Evolutionary conservation across 495 filamentous ascomycete genomes (phyloP).

Genomic region (Penicillium pancosmium): DNA sequence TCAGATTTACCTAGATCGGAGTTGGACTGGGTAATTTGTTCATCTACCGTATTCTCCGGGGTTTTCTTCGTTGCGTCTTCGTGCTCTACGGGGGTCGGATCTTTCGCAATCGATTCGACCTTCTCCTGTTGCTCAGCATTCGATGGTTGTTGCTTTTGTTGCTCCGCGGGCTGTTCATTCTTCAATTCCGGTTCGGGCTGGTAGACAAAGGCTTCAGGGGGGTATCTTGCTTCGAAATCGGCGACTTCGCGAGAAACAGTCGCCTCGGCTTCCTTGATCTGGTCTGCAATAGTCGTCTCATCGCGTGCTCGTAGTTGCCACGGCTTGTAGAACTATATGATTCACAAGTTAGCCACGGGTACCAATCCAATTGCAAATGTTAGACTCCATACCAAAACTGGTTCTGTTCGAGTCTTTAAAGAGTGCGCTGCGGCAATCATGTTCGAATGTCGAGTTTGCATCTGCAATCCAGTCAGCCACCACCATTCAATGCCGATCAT

Average conservation of each 20-base stretch:
- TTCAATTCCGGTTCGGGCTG: constrained; percentile 17
- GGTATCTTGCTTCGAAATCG: constrained; percentile 49
- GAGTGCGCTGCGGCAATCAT: constrained; percentile 74
- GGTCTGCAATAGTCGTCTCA: constrained; percentile 61
- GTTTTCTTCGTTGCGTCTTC: constrained; percentile 24
- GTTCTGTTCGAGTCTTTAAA: constrained; percentile 71
- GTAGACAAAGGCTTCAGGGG: constrained; percentile 25
- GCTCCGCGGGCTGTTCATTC: constrained; percentile 11
- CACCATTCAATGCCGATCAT: background rate
- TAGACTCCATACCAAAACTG: constrained; percentile 68
- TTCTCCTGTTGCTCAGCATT: background rate
- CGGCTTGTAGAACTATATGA: constrained; percentile 79
- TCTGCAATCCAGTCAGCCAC: constrained; percentile 52
- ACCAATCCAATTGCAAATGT: too few species aligned
- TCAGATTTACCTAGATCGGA: constrained; percentile 24
- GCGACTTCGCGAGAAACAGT: constrained; percentile 53
- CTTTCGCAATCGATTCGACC: constrained; percentile 4
- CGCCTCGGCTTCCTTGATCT: constrained; percentile 59
- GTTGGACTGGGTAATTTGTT: constrained; percentile 27
- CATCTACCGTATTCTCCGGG: constrained; percentile 31
- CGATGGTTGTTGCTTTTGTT: constrained; percentile 6
- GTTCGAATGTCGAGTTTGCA: constrained; percentile 75
- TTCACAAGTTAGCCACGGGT: constrained; percentile 19
- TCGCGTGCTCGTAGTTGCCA: constrained; percentile 72
- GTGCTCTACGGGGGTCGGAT: constrained; percentile 14